phyloP scores from a whole-genome alignment of 495 filamentous ascomycete genomes.

The Parathielavia appendiculata region DNA sequence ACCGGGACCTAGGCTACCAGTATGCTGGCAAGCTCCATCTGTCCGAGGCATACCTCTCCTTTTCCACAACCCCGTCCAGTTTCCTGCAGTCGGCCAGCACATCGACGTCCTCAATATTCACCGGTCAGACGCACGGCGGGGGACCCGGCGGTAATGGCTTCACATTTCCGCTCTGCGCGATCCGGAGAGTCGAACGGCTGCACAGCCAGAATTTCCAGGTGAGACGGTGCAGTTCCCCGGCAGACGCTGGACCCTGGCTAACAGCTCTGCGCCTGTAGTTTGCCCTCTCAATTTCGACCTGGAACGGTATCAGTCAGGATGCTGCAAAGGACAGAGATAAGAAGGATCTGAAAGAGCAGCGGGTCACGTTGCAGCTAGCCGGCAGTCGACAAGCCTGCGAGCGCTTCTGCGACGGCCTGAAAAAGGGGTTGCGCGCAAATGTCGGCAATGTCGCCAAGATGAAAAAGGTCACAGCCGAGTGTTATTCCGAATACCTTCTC shows the following conservation, averaged over 20 bases:
- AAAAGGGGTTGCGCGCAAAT: constrained; percentile 75
- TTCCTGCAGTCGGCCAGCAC: constrained; percentile 73
- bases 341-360: constrained; percentile 59
- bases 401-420: constrained; percentile 91
- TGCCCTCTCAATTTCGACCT: constrained; percentile 88
- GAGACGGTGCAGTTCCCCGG: constrained; percentile 8
- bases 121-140: constrained; percentile 81
- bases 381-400: constrained; percentile 87
- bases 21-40: constrained; percentile 93
- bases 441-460: constrained; percentile 83
- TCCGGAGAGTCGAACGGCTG: constrained; percentile 84
- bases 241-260: neutral
- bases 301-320: constrained; percentile 70
- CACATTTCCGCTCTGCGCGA: constrained; percentile 86
- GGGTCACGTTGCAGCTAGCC: constrained; percentile 82
- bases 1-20: constrained; percentile 66
- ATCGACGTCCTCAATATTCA: constrained; percentile 70
- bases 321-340: constrained; percentile 43
- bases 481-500: constrained; percentile 91
- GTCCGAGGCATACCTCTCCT: constrained; percentile 90
- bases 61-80: constrained; percentile 87
- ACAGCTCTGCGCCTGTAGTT: constrained; percentile 48
- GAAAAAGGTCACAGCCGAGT: constrained; percentile 68
- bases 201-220: constrained; percentile 78
- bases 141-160: constrained; percentile 96